Base-by-base conservation (phyloP, 176 grass and related monocot genomes). In the Cenchrus purpureus region DNA sequence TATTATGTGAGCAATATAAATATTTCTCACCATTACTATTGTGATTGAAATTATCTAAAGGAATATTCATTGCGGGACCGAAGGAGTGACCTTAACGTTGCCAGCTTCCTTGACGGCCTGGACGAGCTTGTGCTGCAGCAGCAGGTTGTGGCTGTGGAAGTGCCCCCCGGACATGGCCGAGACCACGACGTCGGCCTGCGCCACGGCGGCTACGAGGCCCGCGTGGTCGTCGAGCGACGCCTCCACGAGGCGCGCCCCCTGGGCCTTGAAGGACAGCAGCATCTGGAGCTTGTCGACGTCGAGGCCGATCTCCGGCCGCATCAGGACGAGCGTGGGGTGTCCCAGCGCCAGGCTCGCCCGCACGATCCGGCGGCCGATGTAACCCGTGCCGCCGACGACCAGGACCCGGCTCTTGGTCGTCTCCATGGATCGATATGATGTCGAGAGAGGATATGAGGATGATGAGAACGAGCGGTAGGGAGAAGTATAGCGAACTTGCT, bases 181-280 rank as follows among this genome's bases (percentile, higher is more conserved):
- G 8, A 95, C 49, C 29, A 95, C 90, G 12, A 90, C 93, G 81
- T 95, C 93, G 10, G 77, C 90, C 82, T 90, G 48, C 83, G n/a
- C 53, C 10, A 95, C 60, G 4, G 93, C 93, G 28, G 87, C 81
- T 12, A 90, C 79, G 60, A 95, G 68, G 29, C 64, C 65, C 14
- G 12, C 67, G 49, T 69, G 85, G 66, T 95, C 83, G 12, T 89
- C 56, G 1, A 95, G 71, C 3, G 88, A 88, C 6, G 56, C 88
- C 79, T 90, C 82, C 5, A 90, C 28, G 32, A 94, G 83, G 22
- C 60, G 56, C 7, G 89, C 92, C 2, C 92, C 92, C 16, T 69
- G 12, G 48, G 89, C 83, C 65, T 92, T 94, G 81, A 87, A 82
- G 20, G 88, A 62, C 49, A 94, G 77, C 29, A 94, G 51, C 32